A percentile compares a stretch with the other conserved stretches of the same genome.
phyloP scores from a whole-genome alignment of 2,329 filamentous ascomycete genomes.

The Cordyceps farinosa region DNA sequence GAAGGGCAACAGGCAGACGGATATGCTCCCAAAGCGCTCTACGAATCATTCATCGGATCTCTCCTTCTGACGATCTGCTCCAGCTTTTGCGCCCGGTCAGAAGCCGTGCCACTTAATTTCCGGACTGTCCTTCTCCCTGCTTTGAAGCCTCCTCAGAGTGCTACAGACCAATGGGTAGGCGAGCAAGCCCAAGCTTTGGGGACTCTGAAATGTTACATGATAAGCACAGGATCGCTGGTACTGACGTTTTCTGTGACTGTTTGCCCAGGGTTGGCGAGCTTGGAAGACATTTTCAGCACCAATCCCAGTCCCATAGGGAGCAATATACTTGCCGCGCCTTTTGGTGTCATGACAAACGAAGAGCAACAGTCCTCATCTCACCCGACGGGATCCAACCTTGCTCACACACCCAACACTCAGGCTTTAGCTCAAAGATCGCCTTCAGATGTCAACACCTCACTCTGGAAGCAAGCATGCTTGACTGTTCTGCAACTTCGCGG shows the following conservation, averaged over 20 bases:
- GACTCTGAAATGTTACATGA: conserved; percentile 52
- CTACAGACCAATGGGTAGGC: conserved; percentile 28
- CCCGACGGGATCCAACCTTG: conserved; percentile 34
- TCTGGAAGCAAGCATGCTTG: conserved; percentile 50
- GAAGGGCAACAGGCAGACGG: conserved; percentile 25
- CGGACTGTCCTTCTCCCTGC: conserved; percentile 48
- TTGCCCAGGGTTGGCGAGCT: conserved; percentile 44
- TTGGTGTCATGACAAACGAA: conserved; percentile 41
- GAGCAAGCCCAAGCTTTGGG: conserved; percentile 37
- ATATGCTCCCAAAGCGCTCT: conserved; percentile 39
- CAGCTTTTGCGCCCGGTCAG: conserved; percentile 45
- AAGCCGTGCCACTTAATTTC: conserved; percentile 51
- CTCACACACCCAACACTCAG: conserved; percentile 53
- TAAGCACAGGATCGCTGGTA: conserved; percentile 52
- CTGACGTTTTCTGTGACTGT: conserved; percentile 46
- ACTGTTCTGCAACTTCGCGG: conserved; percentile 50
- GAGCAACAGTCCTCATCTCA: conserved; percentile 23
- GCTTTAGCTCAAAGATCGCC: conserved; percentile 40
- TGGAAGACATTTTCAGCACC: conserved; percentile 41
- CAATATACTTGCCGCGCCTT: conserved; percentile 51
- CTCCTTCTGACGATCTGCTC: conserved; percentile 48
- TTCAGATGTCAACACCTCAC: conserved; percentile 38
- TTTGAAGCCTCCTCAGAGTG: conserved; percentile 26
- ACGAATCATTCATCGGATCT: conserved; percentile 54
- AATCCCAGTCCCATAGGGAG: conserved; percentile 40